These are phyloP conservation scores for Pholiota molesta DNA, from an alignment of 768 basidiomycete species.

Conservation along the genomic window DNA sequence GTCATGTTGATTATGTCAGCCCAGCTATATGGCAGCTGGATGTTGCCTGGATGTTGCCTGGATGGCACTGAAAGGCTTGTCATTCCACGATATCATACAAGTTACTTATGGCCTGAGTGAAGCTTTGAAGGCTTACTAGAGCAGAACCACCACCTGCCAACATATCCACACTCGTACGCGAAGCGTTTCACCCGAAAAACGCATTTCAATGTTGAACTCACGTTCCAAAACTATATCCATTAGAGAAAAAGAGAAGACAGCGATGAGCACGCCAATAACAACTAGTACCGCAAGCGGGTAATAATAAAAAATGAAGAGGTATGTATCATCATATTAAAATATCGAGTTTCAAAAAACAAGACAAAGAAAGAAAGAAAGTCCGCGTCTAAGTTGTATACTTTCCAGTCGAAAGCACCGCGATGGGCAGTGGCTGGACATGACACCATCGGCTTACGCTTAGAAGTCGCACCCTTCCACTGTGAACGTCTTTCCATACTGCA, in stretches of 20 bases:
- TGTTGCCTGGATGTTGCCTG: too few species aligned
- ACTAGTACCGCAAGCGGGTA: background rate
- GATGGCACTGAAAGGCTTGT: too few species aligned
- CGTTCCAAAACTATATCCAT: background rate
- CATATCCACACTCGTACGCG: background rate
- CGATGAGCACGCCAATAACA: background rate
- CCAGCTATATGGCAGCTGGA: too few species aligned
- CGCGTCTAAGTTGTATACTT: background rate
- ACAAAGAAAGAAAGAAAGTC: background rate
- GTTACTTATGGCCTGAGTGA: too few species aligned
- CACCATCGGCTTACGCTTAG: constrained; percentile 29
- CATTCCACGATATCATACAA: too few species aligned
- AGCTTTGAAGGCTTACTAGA: too few species aligned
- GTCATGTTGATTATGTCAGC: background rate
- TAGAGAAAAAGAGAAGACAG: background rate
- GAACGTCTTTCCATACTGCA: constrained; percentile 87
- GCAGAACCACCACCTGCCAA: too few species aligned
- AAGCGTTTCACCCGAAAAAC: too few species aligned
- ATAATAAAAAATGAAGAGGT: background rate
- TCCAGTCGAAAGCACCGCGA: background rate
- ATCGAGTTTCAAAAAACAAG: background rate
- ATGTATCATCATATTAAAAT: constrained; percentile 1
- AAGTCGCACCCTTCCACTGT: constrained; percentile 88
- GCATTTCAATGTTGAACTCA: background rate
- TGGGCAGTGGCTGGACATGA: background rate